Evolutionary conservation across 306 rosid species (phyloP).

Genomic region (Erythrophleum fordii): DNA sequence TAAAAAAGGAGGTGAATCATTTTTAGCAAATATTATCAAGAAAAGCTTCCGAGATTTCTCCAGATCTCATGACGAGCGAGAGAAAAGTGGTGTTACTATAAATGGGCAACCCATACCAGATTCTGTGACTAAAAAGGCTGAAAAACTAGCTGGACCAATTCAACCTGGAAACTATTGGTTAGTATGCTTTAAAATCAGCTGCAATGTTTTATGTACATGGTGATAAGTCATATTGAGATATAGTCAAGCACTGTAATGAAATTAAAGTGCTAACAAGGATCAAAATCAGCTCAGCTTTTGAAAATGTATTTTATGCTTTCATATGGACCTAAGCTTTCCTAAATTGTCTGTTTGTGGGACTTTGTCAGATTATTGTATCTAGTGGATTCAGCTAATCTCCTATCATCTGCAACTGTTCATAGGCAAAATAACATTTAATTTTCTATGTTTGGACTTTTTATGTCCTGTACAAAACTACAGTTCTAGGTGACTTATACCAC

Average conservation of each 20-base stretch:
- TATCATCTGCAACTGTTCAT: slow-evolving; percentile 10
- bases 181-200: slow-evolving; percentile 37
- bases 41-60: slow-evolving; percentile 70
- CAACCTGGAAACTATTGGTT: slow-evolving; percentile 96
- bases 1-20: slow-evolving; percentile 84
- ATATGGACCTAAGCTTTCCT: neutral
- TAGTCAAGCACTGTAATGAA: neutral
- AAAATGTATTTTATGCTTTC: neutral
- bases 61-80: neutral
- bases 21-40: slow-evolving; percentile 82
- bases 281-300: neutral
- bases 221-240: slow-evolving; percentile 26
- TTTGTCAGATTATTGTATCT: neutral
- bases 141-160: slow-evolving; percentile 85
- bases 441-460: neutral
- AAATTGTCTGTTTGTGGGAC: neutral
- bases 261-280: neutral
- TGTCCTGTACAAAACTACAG: neutral
- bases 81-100: slow-evolving; percentile 62
- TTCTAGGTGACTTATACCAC: neutral
- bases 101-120: slow-evolving; percentile 76
- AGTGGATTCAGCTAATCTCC: slow-evolving; percentile 18
- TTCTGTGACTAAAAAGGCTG: slow-evolving; percentile 81
- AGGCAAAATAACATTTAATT: neutral
- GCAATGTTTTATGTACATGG: slow-evolving; percentile 21